Percentiles rank a stretch among this genome's conserved stretches.
phyloP scores from a whole-genome alignment of 1,284 basidiomycete genomes.

The Puccinia coronata region DNA sequence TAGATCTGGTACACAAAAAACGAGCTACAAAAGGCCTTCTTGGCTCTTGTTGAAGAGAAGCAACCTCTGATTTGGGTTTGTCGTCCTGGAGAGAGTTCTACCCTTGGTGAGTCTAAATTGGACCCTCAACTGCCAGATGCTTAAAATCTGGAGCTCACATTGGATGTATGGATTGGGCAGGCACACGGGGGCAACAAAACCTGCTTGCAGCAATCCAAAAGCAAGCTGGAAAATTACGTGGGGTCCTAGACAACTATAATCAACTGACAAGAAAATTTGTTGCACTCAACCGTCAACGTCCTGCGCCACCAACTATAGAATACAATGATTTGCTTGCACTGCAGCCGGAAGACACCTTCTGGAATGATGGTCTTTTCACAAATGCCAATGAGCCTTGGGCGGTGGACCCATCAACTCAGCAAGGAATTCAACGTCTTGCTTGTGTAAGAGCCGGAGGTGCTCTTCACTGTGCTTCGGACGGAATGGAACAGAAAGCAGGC shows the following conservation, averaged over 20 bases:
- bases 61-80: neutral
- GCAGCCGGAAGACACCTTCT: slow-evolving; percentile 7
- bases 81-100: neutral
- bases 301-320: neutral
- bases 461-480: too few species aligned
- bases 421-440: neutral
- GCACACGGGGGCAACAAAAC: neutral
- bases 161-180: neutral
- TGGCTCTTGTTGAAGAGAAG: neutral
- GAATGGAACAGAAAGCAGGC: too few species aligned
- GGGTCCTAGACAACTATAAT: neutral
- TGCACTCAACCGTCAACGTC: neutral
- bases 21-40: neutral
- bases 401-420: neutral
- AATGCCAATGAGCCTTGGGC: slow-evolving; percentile 21
- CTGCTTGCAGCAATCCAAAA: neutral
- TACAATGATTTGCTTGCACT: neutral
- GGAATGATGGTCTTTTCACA: slow-evolving; percentile 23
- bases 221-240: neutral
- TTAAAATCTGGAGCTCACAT: neutral
- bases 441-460: too few species aligned
- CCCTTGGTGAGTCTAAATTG: slow-evolving; percentile 3
- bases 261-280: neutral
- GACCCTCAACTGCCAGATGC: too few species aligned
- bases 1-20: neutral